phyloP scores from a whole-genome alignment of 2,329 filamentous ascomycete genomes.

The Paraphaeosphaeria sporulosa region DNA sequence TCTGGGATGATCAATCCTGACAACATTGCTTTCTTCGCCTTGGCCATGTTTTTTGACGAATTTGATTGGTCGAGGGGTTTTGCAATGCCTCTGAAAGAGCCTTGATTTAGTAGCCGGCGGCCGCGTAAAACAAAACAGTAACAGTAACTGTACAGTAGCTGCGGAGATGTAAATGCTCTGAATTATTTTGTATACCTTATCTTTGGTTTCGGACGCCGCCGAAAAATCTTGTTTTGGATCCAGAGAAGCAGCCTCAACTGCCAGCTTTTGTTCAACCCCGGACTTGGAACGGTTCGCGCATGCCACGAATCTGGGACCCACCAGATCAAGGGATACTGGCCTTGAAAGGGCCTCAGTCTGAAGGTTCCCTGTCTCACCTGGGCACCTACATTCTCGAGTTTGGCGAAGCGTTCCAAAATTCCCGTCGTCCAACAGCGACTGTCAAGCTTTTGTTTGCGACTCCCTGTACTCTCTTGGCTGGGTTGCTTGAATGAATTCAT shows the following conservation, averaged over 20 bases:
- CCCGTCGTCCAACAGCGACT: slow-evolving; percentile 3
- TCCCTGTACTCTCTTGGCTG: background rate
- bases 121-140: too few relatives aligned
- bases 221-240: too few relatives aligned
- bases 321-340: background rate
- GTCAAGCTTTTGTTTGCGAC: background rate
- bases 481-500: slow-evolving; percentile 13
- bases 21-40: slow-evolving; percentile 8
- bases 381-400: slow-evolving; percentile 3
- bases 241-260: too few relatives aligned
- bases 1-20: slow-evolving; percentile 5
- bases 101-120: background rate
- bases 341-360: background rate
- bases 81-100: slow-evolving; percentile 8
- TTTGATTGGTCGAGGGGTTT: slow-evolving; percentile 14
- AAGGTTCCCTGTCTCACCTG: slow-evolving; percentile 3
- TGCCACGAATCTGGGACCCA: background rate
- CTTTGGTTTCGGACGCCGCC: too few relatives aligned
- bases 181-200: background rate
- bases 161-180: background rate
- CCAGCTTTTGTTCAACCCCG: too few relatives aligned
- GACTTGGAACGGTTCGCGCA: too few relatives aligned
- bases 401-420: slow-evolving; percentile 2
- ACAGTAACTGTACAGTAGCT: background rate
- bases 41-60: slow-evolving; percentile 12